phyloP scores from a whole-genome alignment of 345 rosid genomes.

The Salix purpurea region DNA sequence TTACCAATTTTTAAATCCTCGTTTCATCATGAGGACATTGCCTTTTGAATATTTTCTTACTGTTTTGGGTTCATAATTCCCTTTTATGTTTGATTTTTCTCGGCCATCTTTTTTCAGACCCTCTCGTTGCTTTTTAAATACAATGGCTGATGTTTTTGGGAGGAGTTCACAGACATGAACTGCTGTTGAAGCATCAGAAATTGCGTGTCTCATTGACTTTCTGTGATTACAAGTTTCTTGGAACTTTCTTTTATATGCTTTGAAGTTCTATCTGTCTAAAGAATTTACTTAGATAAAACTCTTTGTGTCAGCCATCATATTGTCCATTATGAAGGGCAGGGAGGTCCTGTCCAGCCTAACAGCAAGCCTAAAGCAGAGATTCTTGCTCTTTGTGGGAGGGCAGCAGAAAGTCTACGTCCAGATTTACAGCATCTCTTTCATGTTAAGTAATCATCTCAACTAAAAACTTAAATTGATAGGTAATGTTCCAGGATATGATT shows the following conservation, averaged over 20 bases:
- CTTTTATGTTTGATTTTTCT: background rate
- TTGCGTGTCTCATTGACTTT: conserved; percentile 78
- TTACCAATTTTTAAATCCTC: background rate
- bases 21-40: background rate
- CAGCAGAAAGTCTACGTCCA: conserved; percentile 65
- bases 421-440: conserved; percentile 71
- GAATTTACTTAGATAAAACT: background rate
- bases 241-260: background rate
- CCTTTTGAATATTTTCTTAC: background rate
- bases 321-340: conserved; percentile 91
- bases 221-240: conserved; percentile 45
- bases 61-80: background rate
- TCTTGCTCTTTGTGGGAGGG: conserved; percentile 59
- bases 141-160: conserved; percentile 80
- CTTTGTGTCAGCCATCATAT: conserved; percentile 61
- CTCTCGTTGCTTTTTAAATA: conserved; percentile 52
- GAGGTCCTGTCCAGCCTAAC: conserved; percentile 82
- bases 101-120: conserved; percentile 46
- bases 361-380: conserved; percentile 85
- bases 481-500: too few relatives aligned
- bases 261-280: background rate
- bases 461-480: too few relatives aligned
- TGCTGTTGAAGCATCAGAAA: conserved; percentile 77
- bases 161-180: conserved; percentile 50
- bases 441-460: too few relatives aligned